These are phyloP conservation scores for Colletotrichum musae DNA, from an alignment of 2,329 filamentous ascomycete species.

Conservation along the genomic window DNA sequence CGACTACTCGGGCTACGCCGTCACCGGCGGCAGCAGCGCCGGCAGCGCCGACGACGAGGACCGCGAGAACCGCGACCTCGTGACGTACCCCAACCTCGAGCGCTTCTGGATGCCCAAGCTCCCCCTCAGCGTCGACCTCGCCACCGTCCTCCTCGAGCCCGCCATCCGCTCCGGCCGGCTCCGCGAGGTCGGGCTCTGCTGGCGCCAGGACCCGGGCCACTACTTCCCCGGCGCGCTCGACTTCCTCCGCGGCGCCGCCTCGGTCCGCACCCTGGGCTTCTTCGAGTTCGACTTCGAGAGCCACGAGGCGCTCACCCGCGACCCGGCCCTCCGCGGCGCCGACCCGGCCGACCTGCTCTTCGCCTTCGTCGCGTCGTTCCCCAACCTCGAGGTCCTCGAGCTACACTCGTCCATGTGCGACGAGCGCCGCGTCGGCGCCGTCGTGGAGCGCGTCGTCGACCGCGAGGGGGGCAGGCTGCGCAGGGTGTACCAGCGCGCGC, in stretches of 20 bases:
- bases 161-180: slow-evolving; percentile 49
- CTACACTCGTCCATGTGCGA: slow-evolving; percentile 34
- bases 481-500: slow-evolving; percentile 31
- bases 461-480: slow-evolving; percentile 8
- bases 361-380: slow-evolving; percentile 41
- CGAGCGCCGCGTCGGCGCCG: slow-evolving; percentile 3
- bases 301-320: slow-evolving; percentile 36
- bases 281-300: slow-evolving; percentile 52
- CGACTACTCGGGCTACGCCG: slow-evolving; percentile 37
- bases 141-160: slow-evolving; percentile 43
- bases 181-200: slow-evolving; percentile 48
- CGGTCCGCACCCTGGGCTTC: slow-evolving; percentile 52
- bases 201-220: slow-evolving; percentile 45
- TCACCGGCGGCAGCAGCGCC: slow-evolving; percentile 1
- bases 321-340: slow-evolving; percentile 28
- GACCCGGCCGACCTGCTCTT: slow-evolving; percentile 33
- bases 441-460: slow-evolving; percentile 25
- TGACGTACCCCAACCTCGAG: slow-evolving; percentile 39
- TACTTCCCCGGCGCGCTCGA: slow-evolving; percentile 47
- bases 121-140: slow-evolving; percentile 35
- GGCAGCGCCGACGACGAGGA: neutral
- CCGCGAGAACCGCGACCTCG: slow-evolving; percentile 13
- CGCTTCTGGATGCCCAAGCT: slow-evolving; percentile 40
- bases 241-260: slow-evolving; percentile 56
- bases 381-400: slow-evolving; percentile 41